Percentiles rank a stretch among this genome's conserved stretches.
phyloP scores from a whole-genome alignment of 768 basidiomycete genomes.

The Russula brevipes region DNA sequence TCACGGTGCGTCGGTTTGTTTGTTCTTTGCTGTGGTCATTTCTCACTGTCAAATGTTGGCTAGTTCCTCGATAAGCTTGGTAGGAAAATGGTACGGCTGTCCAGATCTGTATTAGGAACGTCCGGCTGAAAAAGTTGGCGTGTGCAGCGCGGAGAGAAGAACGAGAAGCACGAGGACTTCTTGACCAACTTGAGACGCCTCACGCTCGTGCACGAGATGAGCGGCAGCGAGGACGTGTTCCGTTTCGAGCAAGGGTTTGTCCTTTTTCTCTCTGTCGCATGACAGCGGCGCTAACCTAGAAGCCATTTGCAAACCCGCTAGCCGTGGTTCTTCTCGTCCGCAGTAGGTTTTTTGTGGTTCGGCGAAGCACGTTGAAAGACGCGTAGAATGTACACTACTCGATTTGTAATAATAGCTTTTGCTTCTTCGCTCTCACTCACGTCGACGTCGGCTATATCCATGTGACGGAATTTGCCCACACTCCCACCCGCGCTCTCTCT shows the following conservation, averaged over 20 bases:
- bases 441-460: too few relatives aligned
- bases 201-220: constrained; percentile 39
- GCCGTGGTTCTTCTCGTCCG: background rate
- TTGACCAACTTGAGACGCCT: constrained; percentile 37
- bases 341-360: too few relatives aligned
- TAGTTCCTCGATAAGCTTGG: constrained; percentile 39
- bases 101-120: background rate
- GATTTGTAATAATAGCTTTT: too few relatives aligned
- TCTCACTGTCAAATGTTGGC: background rate
- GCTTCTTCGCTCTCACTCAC: too few relatives aligned
- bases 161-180: constrained; percentile 39
- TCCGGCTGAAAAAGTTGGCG: constrained; percentile 1
- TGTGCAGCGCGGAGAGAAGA: constrained; percentile 32
- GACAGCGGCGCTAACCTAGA: background rate
- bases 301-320: background rate
- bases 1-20: constrained; percentile 22
- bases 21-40: background rate
- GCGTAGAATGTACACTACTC: too few relatives aligned
- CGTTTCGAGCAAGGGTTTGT: constrained; percentile 24
- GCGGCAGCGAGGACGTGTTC: constrained; percentile 24
- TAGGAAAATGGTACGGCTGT: constrained; percentile 25
- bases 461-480: too few relatives aligned
- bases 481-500: too few relatives aligned
- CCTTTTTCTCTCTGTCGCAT: background rate
- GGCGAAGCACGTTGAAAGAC: too few relatives aligned